Base-by-base conservation (phyloP, 2,329 filamentous ascomycete species). In the Onygenales sp. region DNA sequence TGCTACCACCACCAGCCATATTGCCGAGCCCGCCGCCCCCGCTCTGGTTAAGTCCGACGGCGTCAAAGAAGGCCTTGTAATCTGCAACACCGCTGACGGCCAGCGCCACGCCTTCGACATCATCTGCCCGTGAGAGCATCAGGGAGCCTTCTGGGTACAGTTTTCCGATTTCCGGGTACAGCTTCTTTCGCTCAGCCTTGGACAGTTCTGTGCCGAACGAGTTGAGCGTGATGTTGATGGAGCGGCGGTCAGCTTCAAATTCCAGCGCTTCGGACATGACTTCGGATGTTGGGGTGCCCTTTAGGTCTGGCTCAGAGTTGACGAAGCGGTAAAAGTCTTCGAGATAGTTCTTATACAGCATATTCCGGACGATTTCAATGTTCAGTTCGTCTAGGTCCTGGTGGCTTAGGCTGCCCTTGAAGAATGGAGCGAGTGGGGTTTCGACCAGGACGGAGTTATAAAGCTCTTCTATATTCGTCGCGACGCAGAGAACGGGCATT, bases 161-260 rank as follows among this genome's bases (percentile, higher is more conserved):
- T 64, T 85, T 85, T 53, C 93, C 93, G 60, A 98, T 94, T 68
- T 75, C 86, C 32, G 93, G 94, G 71, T 98, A 98, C 46, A 98
- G 80, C 80, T 96, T 98, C 76, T 88, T 94, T 63, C 93, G 85
- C 68, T 97, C 93, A 43, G 82, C 80, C 80, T 98, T 98, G 64
- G 84, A 86, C 49, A 98, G 80, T 70, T 98, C 93, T 7, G 94
- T 98, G 58, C 93, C 93, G 64, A 98, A 97, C 0, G 91, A 96
- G 78, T 98, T 98, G 63, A 98, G 82, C 1, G 93, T 98, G 71
- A 98, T 98, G 75, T 98, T 98, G 78, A 98, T 98, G 64, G 91
- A 89, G 69, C 93, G 83, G 61, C 93, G 83, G 69, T 98, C 93
- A 27, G 94, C 93, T 76, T 98, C 93, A 63, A 98, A 98, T 67